phyloP scores from a whole-genome alignment of 768 basidiomycete species.

The Cyathus striatus region DNA sequence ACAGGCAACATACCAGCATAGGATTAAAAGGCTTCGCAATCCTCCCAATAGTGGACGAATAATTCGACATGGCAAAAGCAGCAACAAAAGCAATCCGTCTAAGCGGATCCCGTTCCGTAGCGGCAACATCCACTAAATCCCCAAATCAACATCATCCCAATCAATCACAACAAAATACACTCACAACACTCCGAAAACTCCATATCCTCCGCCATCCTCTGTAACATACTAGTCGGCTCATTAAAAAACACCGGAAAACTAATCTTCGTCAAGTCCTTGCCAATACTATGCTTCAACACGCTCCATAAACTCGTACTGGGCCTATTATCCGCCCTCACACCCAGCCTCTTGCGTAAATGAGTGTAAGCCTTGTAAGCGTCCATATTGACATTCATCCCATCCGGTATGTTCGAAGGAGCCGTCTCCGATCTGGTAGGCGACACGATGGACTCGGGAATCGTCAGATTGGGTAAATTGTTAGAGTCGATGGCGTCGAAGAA shows the following conservation, averaged over 20 bases:
- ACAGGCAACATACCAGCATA: constrained; percentile 61
- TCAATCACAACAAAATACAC: constrained; percentile 21
- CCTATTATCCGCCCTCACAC: constrained; percentile 71
- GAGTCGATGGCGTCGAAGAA: constrained; percentile 96
- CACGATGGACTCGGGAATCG: constrained; percentile 61
- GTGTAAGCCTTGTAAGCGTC: constrained; percentile 61
- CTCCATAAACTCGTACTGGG: constrained; percentile 92
- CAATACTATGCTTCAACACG: constrained; percentile 91
- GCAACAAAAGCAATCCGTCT: constrained; percentile 88
- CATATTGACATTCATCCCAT: constrained; percentile 1
- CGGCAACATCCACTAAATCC: constrained; percentile 83
- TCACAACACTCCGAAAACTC: constrained; percentile 89
- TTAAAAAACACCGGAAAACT: constrained; percentile 93
- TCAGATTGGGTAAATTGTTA: constrained; percentile 70
- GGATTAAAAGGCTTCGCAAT: constrained; percentile 98
- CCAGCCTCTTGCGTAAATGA: constrained; percentile 52
- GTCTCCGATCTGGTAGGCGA: constrained; percentile 24
- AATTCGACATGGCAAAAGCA: constrained; percentile 98
- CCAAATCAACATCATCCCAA: constrained; percentile 4
- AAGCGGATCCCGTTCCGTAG: constrained; percentile 68
- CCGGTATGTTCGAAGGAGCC: constrained; percentile 6
- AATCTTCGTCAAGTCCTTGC: constrained; percentile 95
- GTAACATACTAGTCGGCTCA: constrained; percentile 94
- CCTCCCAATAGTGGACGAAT: constrained; percentile 91
- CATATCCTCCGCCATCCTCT: constrained; percentile 98